phyloP scores from a whole-genome alignment of 495 filamentous ascomycete species.

The Jackrogersella multiformis region DNA sequence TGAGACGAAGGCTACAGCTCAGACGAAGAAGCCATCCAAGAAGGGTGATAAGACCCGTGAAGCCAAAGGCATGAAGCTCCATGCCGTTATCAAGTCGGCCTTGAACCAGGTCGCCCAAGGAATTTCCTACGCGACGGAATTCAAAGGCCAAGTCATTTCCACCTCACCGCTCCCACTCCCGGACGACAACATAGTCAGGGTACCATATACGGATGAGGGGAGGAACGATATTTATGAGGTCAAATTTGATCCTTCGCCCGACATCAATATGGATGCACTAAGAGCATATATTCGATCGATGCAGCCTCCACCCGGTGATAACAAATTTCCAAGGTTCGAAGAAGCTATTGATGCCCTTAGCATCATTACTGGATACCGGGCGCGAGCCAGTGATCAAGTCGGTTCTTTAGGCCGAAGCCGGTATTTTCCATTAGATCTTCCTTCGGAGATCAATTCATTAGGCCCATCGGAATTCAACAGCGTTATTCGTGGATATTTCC shows the following conservation, averaged over 20 bases:
- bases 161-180: constrained; percentile 50
- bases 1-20: constrained; percentile 43
- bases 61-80: constrained; percentile 62
- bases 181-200: constrained; percentile 42
- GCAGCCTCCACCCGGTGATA: constrained; percentile 49
- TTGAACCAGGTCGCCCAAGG: constrained; percentile 48
- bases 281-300: constrained; percentile 60
- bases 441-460: constrained; percentile 34
- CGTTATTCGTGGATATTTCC: constrained; percentile 71
- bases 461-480: constrained; percentile 37
- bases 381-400: constrained; percentile 46
- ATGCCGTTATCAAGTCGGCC: constrained; percentile 62
- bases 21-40: neutral
- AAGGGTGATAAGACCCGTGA: constrained; percentile 49
- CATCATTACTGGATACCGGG: constrained; percentile 55
- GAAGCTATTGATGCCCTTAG: constrained; percentile 59
- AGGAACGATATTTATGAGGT: constrained; percentile 54
- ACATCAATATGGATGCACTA: constrained; percentile 59
- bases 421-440: constrained; percentile 53
- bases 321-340: constrained; percentile 52
- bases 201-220: constrained; percentile 59
- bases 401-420: constrained; percentile 52
- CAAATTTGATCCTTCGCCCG: constrained; percentile 50
- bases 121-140: constrained; percentile 64
- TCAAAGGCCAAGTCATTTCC: constrained; percentile 61